These are phyloP conservation scores for Kodamaea sagamina DNA, from an alignment of 805 yeast genomes.

Conservation along the genomic window DNA sequence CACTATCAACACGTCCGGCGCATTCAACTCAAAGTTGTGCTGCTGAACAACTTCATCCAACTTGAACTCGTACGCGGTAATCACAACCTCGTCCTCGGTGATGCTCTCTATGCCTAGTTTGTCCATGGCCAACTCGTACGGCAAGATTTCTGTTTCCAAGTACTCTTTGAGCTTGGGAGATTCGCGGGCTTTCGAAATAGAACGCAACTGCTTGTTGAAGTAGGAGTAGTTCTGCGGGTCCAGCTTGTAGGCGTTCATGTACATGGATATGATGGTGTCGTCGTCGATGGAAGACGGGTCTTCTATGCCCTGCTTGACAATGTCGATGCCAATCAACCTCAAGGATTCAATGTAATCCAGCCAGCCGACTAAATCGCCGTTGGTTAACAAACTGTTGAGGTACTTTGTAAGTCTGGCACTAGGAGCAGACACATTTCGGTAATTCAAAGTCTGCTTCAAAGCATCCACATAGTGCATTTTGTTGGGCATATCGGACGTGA, in stretches of 20 bases:
- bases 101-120: constrained; percentile 43
- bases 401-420: constrained; percentile 31
- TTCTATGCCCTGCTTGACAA: constrained; percentile 1
- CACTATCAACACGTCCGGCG: constrained; percentile 39
- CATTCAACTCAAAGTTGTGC: constrained; percentile 30
- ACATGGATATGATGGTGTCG: constrained; percentile 37
- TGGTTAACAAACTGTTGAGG: constrained; percentile 23
- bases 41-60: constrained; percentile 49
- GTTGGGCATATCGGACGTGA: constrained; percentile 34
- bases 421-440: constrained; percentile 12
- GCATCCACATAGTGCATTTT: constrained; percentile 40
- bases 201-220: constrained; percentile 32
- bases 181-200: constrained; percentile 29
- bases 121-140: constrained; percentile 34
- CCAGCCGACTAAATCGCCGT: constrained; percentile 37
- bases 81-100: constrained; percentile 61
- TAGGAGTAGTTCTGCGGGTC: constrained; percentile 42
- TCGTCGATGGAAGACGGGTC: constrained; percentile 27
- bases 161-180: constrained; percentile 24
- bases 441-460: constrained; percentile 26
- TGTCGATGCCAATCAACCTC: constrained; percentile 28
- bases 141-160: constrained; percentile 35
- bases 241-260: constrained; percentile 28
- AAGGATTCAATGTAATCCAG: constrained; percentile 36
- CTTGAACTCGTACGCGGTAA: constrained; percentile 72